Base-by-base conservation (phyloP, 176 grass and related monocot species). In the Musa troglodytarum region DNA sequence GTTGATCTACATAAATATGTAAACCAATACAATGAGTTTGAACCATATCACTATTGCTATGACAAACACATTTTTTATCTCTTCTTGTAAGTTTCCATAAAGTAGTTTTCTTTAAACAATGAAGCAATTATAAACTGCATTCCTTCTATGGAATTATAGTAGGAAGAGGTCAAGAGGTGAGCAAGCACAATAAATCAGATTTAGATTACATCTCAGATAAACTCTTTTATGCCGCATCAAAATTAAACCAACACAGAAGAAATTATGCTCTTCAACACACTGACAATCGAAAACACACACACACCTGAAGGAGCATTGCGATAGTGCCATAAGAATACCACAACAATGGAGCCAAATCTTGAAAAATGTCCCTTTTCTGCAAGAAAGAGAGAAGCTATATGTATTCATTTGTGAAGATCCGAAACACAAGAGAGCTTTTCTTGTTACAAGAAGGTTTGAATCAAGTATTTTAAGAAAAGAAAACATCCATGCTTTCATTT, bases 271-370 rank as follows among this genome's bases (percentile, higher is more conserved):
- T 50, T 50, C 11, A n/a, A 51, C 34, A 43, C 34, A 29, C 22
- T 65, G 11, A 56, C 43, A 34, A 28, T 4, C 2, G 4, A 43
- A 11, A 11, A 16, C 15, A 14, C 3, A 73, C 66, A 73, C 66
- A 71, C 69, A 97, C 93, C 84, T 87, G 87, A 53, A 92, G 23
- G 50, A 97, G 82, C 43, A 66, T 50, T 49, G 52, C 15, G 49
- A 92, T 77, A 81, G 87, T 88, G 63, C 90, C 93, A 86, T 83
- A 90, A 73, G 93, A 88, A 72, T 82, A 10, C 93, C 93, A 97
- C 22, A 92, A 78, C n/a, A 90, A 25, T 3, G 78, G 82, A 73
- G 87, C 90, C 50, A 97, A 84, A 82, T 92, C 86, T 22, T 81
- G 82, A 80, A 90, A 87, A 71, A 78, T 90, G 29, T 86, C 90